These are phyloP conservation scores for Massarina eburnea DNA, from an alignment of 2,329 filamentous ascomycete genomes.

Conservation along the genomic window DNA sequence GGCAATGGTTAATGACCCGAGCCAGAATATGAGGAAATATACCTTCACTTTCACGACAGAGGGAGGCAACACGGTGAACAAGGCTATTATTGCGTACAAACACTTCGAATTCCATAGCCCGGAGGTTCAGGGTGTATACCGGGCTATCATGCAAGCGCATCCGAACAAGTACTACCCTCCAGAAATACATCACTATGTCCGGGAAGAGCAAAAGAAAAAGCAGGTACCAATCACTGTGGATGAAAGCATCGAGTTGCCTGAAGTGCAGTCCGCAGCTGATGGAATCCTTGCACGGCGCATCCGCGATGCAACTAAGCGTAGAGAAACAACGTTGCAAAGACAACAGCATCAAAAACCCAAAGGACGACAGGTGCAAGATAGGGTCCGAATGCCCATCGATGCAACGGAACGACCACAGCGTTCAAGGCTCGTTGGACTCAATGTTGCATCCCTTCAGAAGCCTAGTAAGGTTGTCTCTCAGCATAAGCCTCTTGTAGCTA, in stretches of 20 bases:
- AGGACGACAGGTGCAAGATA: neutral
- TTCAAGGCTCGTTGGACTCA: neutral
- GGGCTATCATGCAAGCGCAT: constrained; percentile 51
- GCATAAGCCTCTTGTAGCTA: no score
- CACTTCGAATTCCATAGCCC: constrained; percentile 49
- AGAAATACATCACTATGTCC: constrained; percentile 29
- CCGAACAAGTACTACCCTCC: constrained; percentile 37
- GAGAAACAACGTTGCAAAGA: neutral
- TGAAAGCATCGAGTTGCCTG: constrained; percentile 24
- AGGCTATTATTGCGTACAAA: constrained; percentile 52
- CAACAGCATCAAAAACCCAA: neutral
- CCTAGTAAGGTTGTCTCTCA: neutral
- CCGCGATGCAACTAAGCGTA: neutral
- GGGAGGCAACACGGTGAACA: constrained; percentile 45
- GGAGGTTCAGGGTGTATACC: constrained; percentile 52
- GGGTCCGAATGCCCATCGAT: neutral
- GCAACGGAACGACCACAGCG: neutral
- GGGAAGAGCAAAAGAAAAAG: constrained; percentile 20
- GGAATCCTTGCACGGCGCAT: neutral
- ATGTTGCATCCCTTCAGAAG: neutral
- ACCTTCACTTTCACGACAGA: constrained; percentile 23
- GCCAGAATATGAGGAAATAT: constrained; percentile 53
- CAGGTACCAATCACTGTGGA: constrained; percentile 27
- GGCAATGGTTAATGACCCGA: constrained; percentile 47
- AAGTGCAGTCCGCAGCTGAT: neutral